Base-by-base conservation (phyloP, 164 flowering plant species). In the Nelumbo lutea region DNA sequence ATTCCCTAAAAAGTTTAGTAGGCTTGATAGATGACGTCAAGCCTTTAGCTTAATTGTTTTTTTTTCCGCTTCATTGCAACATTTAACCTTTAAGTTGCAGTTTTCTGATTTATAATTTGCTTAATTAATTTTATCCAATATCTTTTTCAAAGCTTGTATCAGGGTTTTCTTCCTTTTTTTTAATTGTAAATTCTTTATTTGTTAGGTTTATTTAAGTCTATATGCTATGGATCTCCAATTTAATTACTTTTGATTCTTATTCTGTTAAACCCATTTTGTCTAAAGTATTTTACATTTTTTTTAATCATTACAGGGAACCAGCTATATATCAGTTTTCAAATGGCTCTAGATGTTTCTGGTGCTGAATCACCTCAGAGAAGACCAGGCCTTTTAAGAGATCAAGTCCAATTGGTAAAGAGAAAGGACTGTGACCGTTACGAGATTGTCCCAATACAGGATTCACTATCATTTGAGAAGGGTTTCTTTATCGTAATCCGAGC, bases 391-490 rank as follows among this genome's bases (percentile, higher is more conserved):
- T 83, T 95, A 71, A 86, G 90, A 78, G 96, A 92, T 83, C 97
- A 89, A 77, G 93, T 90, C 52, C 88, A 79, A 43, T 47, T 90
- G 74, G 82, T 84, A 44, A 95, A 87, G 79, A 83, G 82, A 76
- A 90, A 81, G 78, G 88, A 86, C 62, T 79, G 78, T 45, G 81
- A 83, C 66, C 98, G 98, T 14, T 84, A 82, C 75, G 96, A 93
- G 82, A 81, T 93, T 70, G 86, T 75, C 55, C 85, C 96, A 9
- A 84, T 96, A 48, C 89, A 76, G 66, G 87, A 86, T 64, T 62
- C 79, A 62, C 77, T 91, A 44, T 91, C 99, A 42, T 91, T 93
- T 76, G 99, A 96, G 81, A 93, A 90, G 77, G 98, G 98, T 2
- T 93, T 95, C 83, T 95, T 90, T 73, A 75, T 82, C 59, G 97